Base-by-base conservation (phyloP, 208 protist genomes). In the Crithidia acanthocephali region DNA sequence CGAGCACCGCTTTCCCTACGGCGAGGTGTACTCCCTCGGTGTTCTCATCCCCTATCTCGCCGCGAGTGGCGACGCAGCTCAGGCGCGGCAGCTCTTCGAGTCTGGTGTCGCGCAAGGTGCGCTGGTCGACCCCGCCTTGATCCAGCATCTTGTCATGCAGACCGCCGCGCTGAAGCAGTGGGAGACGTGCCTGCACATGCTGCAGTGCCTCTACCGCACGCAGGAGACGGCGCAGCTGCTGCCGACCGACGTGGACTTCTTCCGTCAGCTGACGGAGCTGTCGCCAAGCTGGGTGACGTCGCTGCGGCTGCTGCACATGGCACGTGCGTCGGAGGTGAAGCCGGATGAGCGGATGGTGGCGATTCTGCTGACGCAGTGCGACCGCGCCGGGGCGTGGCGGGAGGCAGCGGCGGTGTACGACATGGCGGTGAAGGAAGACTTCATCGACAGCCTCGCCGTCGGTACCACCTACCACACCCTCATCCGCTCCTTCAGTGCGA, bases 1-100 rank as follows among this genome's bases (percentile, higher is more conserved):
- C 58, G 87, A 95, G 68, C 77, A 67, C 8, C 79, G 73, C 47
- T 86, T 81, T 65, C 79, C 83, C 15, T 78, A 76, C 66, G 80
- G 81, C 13, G 91, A 95, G 74, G 68, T 79, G 56, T 95, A 92
- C 79, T 86, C 91, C 2, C 68, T 93, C 32, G 87, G 78, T 6
- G 85, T 93, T 15, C 76, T 95, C 18, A 83, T 95, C 52, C 91
- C 91, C 10, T 85, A 89, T 71, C 86, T 95, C 45, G 80, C 88
- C 35, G 81, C 74, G 32, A 85, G 85, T 59, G 88, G 86, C 0
- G 76, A 75, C 18, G 68, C 72, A 61, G 70, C 70, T 66, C 69
- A 84, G 77, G 88, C 91, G 8, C 68, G 81, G 22, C 55, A 59
- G 35, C 71, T 95, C 37, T 91, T 95, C 62, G 60, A 76, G 48